Conservation (phyloP, 352 stramenopile species). For the Phytophthora sansomeana region DNA sequence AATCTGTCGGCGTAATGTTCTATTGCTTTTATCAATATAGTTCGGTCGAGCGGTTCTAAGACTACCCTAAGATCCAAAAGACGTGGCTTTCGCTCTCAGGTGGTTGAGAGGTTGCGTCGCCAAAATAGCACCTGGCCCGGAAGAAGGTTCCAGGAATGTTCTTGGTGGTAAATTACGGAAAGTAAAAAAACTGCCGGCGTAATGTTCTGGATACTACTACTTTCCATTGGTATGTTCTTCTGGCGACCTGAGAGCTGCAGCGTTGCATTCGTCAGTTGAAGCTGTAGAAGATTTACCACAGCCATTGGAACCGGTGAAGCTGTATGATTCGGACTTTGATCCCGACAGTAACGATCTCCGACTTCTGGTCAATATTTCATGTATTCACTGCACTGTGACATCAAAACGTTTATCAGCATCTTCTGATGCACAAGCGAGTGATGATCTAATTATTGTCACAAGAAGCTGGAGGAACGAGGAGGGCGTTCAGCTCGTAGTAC, state of each 20-base stretch:
- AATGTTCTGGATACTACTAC: too few species aligned
- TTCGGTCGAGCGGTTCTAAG: too few species aligned
- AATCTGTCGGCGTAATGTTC: too few species aligned
- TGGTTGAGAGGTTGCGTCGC: too few species aligned
- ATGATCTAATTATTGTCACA: constrained; percentile 23
- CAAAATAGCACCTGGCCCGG: too few species aligned
- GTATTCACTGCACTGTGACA: constrained; percentile 45
- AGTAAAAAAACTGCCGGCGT: too few species aligned
- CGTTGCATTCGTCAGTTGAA: constrained; percentile 34
- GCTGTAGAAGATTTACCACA: constrained; percentile 45
- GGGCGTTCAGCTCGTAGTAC: constrained; percentile 27
- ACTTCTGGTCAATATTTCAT: constrained; percentile 51
- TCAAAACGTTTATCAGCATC: constrained; percentile 1
- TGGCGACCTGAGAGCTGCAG: constrained; percentile 6
- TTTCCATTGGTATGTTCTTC: constrained; percentile 1
- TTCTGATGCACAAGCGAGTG: constrained; percentile 4
- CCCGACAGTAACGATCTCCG: constrained; percentile 21
- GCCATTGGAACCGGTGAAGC: constrained; percentile 25
- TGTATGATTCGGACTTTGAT: constrained; percentile 39
- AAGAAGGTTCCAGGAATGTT: too few species aligned
- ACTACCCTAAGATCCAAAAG: too few species aligned
- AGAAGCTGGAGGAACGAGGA: constrained; percentile 21
- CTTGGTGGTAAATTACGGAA: too few species aligned
- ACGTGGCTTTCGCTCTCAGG: too few species aligned
- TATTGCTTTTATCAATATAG: too few species aligned